Conservation (phyloP, 2,329 filamentous ascomycete species). For the Sphaerulina vaccinii region DNA sequence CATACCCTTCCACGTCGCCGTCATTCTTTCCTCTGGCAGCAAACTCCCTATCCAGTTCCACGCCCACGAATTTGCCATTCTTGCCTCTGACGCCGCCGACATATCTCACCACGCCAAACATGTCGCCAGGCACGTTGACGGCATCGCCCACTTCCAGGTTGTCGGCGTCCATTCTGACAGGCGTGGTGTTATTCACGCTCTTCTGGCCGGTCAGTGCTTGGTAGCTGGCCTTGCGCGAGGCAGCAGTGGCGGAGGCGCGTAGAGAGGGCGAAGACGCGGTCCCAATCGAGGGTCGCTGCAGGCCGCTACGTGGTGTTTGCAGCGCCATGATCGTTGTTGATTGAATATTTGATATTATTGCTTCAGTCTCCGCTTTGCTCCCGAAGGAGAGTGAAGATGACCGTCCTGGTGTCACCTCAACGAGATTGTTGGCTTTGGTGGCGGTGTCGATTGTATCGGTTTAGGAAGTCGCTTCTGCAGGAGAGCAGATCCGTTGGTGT, state of each 20-base stretch:
- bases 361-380: too few relatives aligned
- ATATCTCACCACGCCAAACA: conserved; percentile 87
- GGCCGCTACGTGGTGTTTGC: conserved; percentile 43
- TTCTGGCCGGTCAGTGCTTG: conserved; percentile 65
- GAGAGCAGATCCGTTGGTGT: not conserved
- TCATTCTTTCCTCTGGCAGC: conserved; percentile 87
- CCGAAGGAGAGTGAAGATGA: too few relatives aligned
- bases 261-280: conserved; percentile 47
- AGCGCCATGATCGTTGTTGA: conserved; percentile 37
- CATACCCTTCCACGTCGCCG: conserved; percentile 89
- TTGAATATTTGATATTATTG: too few relatives aligned
- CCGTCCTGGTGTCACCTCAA: not conserved
- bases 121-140: conserved; percentile 90
- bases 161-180: conserved; percentile 46
- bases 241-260: conserved; percentile 43
- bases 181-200: conserved; percentile 36
- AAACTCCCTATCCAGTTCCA: conserved; percentile 81
- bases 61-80: conserved; percentile 85
- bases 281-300: conserved; percentile 42
- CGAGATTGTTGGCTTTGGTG: too few relatives aligned
- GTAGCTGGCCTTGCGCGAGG: conserved; percentile 69
- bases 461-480: too few relatives aligned
- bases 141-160: conserved; percentile 72
- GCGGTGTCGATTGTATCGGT: too few relatives aligned
- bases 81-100: conserved; percentile 84